These are phyloP conservation scores for Apiotrichum gamsii DNA, from an alignment of 1,284 basidiomycete species.

Conservation along the genomic window DNA sequence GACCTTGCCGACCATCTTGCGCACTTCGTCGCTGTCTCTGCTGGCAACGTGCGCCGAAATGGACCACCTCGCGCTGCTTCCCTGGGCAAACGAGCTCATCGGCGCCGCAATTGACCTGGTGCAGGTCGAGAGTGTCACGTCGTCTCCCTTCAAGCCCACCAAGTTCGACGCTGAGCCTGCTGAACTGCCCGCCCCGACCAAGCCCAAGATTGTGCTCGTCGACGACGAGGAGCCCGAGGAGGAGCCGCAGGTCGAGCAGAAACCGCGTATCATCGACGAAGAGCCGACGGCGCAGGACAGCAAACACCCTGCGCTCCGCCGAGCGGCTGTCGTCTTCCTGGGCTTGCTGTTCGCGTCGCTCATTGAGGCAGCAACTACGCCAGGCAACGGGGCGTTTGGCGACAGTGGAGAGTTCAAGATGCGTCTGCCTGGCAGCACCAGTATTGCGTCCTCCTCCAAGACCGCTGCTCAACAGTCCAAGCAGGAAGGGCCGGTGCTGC, in stretches of 20 bases:
- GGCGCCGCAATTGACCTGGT: slow-evolving; percentile 69
- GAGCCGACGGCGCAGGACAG: slow-evolving; percentile 55
- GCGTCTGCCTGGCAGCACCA: slow-evolving; percentile 15
- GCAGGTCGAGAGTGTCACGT: slow-evolving; percentile 59
- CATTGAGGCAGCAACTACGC: slow-evolving; percentile 13
- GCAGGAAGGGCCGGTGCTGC: background rate
- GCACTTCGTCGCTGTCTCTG: slow-evolving; percentile 75
- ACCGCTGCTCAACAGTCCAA: background rate
- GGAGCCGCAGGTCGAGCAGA: slow-evolving; percentile 5
- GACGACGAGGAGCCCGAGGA: slow-evolving; percentile 20
- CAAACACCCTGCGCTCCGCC: slow-evolving; percentile 70
- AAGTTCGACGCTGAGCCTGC: slow-evolving; percentile 1
- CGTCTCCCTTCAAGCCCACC: slow-evolving; percentile 2
- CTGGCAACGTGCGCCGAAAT: slow-evolving; percentile 66
- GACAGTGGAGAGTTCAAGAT: slow-evolving; percentile 12
- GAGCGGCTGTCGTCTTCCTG: slow-evolving; percentile 74
- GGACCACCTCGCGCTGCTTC: slow-evolving; percentile 57
- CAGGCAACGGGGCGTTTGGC: background rate
- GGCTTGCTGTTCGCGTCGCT: slow-evolving; percentile 56
- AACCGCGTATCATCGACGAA: slow-evolving; percentile 49
- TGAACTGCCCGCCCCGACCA: background rate
- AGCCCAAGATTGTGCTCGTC: slow-evolving; percentile 14
- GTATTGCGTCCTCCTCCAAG: too few species aligned
- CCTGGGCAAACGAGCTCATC: slow-evolving; percentile 59
- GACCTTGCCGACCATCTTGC: slow-evolving; percentile 62